A percentile compares a stretch with the other conserved stretches of the same genome.
These are phyloP conservation scores for Annulohypoxylon maeteangense DNA, from an alignment of 495 filamentous ascomycete species.

Conservation along the genomic window DNA sequence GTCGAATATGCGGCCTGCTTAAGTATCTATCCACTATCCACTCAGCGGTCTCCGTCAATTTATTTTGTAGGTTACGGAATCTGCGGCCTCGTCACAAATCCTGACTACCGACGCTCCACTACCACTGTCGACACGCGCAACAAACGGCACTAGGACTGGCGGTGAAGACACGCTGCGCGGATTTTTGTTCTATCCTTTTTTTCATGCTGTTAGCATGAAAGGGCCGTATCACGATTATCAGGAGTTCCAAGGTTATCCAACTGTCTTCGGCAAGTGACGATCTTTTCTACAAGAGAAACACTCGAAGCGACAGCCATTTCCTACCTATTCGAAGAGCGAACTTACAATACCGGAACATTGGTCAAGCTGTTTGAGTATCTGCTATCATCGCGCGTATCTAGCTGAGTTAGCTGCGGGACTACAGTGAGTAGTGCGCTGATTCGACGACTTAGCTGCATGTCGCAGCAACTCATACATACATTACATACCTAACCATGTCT, in stretches of 20 bases:
- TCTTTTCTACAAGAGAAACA: background rate
- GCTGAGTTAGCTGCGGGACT: constrained; percentile 9
- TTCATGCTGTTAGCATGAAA: constrained; percentile 14
- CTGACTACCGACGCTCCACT: constrained; percentile 34
- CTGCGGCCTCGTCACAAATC: constrained; percentile 44
- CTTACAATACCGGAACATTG: background rate
- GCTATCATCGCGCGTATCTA: background rate
- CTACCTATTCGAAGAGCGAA: background rate
- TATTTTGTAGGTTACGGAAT: constrained; percentile 37
- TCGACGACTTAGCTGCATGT: constrained; percentile 34
- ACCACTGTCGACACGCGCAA: constrained; percentile 37
- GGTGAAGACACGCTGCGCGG: constrained; percentile 30
- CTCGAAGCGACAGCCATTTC: background rate
- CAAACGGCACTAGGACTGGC: constrained; percentile 38
- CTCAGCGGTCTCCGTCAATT: constrained; percentile 35
- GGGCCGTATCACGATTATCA: constrained; percentile 9
- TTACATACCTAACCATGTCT: constrained; percentile 13
- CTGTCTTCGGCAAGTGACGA: constrained; percentile 4
- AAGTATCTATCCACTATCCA: constrained; percentile 20
- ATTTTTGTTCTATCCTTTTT: constrained; percentile 4
- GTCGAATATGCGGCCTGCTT: constrained; percentile 34
- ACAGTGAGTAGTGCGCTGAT: constrained; percentile 9
- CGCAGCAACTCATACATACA: constrained; percentile 23
- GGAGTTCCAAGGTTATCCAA: constrained; percentile 15
- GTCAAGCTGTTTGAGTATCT: background rate